Conservation (phyloP, 495 filamentous ascomycete genomes). For the Penicillium egyptiacum region DNA sequence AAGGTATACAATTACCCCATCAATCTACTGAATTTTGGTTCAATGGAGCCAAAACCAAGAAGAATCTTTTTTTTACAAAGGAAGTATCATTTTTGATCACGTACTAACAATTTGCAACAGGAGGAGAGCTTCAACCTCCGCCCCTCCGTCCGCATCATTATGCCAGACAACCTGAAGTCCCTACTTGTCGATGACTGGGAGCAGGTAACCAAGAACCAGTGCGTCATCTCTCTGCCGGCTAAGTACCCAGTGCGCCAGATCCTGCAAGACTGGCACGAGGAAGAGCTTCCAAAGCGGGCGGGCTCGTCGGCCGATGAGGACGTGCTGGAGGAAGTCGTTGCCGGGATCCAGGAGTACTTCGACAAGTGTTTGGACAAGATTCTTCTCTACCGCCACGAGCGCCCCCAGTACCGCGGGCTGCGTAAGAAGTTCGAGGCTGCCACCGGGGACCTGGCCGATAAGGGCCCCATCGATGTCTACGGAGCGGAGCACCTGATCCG, state of each 20-base stretch:
- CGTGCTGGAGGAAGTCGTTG: conserved; percentile 83
- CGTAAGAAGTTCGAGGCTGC: conserved; percentile 59
- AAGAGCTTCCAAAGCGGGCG: conserved; percentile 65
- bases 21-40: neutral
- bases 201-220: conserved; percentile 90
- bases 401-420: conserved; percentile 76
- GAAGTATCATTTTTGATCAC: too few species aligned
- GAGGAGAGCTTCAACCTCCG: conserved; percentile 80
- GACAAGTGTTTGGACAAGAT: conserved; percentile 81
- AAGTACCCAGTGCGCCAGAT: conserved; percentile 71
- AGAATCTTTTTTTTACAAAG: too few species aligned
- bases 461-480: conserved; percentile 74
- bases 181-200: conserved; percentile 98
- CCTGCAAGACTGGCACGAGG: conserved; percentile 70
- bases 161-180: conserved; percentile 82
- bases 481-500: conserved; percentile 88
- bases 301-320: conserved; percentile 64
- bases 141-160: conserved; percentile 76
- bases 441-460: conserved; percentile 59
- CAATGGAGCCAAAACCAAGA: neutral
- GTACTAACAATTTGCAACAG: conserved; percentile 49
- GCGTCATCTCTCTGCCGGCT: conserved; percentile 81
- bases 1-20: conserved; percentile 56
- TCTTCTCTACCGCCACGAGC: conserved; percentile 88
- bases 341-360: conserved; percentile 87